Conservation (phyloP, 2,329 filamentous ascomycete species). For the Fusarium multiceps region DNA sequence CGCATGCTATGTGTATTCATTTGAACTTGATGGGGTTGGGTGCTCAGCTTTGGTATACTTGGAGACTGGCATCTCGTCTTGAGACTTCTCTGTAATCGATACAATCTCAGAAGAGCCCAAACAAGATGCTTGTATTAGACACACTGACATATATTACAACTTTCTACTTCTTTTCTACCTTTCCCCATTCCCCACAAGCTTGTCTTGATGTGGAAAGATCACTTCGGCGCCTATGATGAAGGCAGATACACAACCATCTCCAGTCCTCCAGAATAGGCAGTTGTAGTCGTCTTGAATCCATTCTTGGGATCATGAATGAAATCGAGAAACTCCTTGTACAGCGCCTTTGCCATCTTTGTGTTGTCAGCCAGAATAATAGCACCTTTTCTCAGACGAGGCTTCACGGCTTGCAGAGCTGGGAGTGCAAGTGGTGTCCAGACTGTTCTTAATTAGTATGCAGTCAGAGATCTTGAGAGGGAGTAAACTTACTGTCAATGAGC, state of each 20-base stretch:
- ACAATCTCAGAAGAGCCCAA: neutral
- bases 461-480: accelerated
- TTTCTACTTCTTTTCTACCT: neutral
- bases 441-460: constrained; percentile 40
- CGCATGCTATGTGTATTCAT: constrained; percentile 58
- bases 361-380: constrained; percentile 65
- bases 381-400: constrained; percentile 59
- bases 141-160: neutral
- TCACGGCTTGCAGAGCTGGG: constrained; percentile 62
- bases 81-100: constrained; percentile 4
- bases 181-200: accelerated
- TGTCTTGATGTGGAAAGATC: neutral
- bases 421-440: constrained; percentile 68
- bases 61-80: constrained; percentile 44
- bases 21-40: constrained; percentile 54
- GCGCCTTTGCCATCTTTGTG: constrained; percentile 51
- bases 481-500: constrained; percentile 69
- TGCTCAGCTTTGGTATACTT: constrained; percentile 47
- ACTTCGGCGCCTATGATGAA: neutral
- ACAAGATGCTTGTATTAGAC: neutral
- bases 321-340: constrained; percentile 61
- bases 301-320: constrained; percentile 59
- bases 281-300: constrained; percentile 58
- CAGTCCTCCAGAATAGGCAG: constrained; percentile 49
- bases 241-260: constrained; percentile 46